Conservation (phyloP, 805 yeast genomes). For the Spathaspora passalidarum region DNA sequence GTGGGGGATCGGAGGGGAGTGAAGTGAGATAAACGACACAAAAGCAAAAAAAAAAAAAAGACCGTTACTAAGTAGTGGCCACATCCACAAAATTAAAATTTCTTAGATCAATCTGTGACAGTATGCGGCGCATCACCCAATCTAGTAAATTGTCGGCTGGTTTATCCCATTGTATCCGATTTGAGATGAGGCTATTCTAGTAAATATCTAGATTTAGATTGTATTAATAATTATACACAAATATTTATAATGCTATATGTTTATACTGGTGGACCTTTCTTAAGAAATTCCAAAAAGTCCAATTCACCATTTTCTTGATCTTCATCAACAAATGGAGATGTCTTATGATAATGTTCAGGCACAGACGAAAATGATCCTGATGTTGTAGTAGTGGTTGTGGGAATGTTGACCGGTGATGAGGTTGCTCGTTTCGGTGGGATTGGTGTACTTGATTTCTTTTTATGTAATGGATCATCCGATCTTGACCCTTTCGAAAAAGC, state of each 20-base stretch:
- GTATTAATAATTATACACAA: neutral
- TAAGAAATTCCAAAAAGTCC: slow-evolving; percentile 47
- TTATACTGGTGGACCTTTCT: slow-evolving; percentile 26
- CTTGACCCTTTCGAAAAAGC: neutral
- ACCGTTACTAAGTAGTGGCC: neutral
- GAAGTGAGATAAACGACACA: neutral
- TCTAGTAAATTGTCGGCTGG: neutral
- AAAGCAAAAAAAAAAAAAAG: neutral
- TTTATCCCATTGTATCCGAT: no score
- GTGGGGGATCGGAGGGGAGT: neutral
- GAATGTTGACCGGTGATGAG: no score
- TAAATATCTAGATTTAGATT: no score
- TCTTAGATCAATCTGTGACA: no score
- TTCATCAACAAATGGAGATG: neutral
- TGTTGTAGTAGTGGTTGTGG: no score
- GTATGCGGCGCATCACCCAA: neutral
- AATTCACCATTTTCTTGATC: slow-evolving; percentile 32
- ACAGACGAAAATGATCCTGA: neutral
- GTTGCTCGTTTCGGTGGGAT: neutral
- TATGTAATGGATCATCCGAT: neutral
- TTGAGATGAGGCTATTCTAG: no score
- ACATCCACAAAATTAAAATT: neutral
- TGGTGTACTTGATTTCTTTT: neutral
- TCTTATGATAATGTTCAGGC: neutral
- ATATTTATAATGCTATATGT: neutral